Percentiles rank a stretch among this genome's conserved stretches.
Conservation (phyloP, 2,329 filamentous ascomycete species). For the Colletotrichum acutatum region DNA sequence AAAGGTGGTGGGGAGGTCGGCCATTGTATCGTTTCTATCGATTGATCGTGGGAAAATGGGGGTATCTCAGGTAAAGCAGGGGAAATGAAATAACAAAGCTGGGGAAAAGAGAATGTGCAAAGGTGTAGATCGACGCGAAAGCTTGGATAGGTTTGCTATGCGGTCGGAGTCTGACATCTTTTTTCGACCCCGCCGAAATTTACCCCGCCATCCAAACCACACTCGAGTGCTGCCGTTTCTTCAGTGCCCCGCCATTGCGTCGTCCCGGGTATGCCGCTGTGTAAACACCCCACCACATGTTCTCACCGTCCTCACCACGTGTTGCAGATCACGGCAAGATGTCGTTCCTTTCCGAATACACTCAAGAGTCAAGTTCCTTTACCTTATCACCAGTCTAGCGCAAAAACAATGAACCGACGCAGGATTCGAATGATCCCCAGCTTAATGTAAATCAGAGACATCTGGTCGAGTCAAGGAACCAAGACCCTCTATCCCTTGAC, state of each 20-base stretch:
- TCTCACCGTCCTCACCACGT: slow-evolving; percentile 14
- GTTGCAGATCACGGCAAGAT: neutral
- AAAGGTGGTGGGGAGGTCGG: slow-evolving; percentile 66
- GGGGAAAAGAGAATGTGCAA: neutral
- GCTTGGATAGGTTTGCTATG: neutral
- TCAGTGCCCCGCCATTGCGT: slow-evolving; percentile 30
- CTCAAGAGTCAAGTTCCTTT: neutral
- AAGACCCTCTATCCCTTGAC: neutral
- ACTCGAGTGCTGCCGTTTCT: slow-evolving; percentile 24
- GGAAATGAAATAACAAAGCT: neutral
- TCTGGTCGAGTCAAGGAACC: neutral
- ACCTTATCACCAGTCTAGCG: neutral
- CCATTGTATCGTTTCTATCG: slow-evolving; percentile 50
- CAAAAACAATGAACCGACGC: neutral
- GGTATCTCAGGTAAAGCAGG: neutral
- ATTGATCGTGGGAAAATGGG: neutral
- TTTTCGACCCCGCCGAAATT: slow-evolving; percentile 32
- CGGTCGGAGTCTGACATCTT: slow-evolving; percentile 8
- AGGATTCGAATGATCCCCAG: neutral
- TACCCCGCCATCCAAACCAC: slow-evolving; percentile 33
- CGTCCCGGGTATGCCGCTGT: slow-evolving; percentile 17
- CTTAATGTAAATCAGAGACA: neutral
- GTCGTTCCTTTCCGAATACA: neutral
- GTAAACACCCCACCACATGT: slow-evolving; percentile 4
- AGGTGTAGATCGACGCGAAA: neutral